Evolutionary conservation across 164 flowering plant species (phyloP), one percentile per base, ranked within the genome.

Genomic region (grape (Vitis vinifera)): DNA sequence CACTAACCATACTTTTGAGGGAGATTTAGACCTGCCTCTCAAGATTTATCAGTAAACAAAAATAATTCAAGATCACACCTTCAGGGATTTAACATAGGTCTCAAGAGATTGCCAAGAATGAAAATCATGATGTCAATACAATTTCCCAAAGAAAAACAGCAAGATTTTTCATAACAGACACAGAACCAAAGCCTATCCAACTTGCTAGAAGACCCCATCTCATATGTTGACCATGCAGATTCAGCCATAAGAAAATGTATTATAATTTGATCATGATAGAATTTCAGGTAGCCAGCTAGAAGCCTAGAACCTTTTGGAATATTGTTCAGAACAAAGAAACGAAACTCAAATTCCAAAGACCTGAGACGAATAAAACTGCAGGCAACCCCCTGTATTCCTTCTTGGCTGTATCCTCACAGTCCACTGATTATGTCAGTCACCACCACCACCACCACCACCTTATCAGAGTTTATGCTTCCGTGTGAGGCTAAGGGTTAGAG

Each of bases 311-410:
- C 44, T 3, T 37, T 37, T 37, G 44, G 44, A 37, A 37, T 37
- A 37, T 37, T 37, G 44, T 68, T 68, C 72, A 71, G 68, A 56
- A 55, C 49, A 71, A 62, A 67, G 51, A 10, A 63, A 66, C 69
- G 63, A 68, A 71, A 65, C 71, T 56, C 66, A 69, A 76, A 68
- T 71, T 76, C 79, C 79, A 71, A 71, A 13, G 68, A 68, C 68
- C 69, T 76, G 66, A 67, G 64, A 19, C 59, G 59, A 50, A 23
- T 62, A 51, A 53, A n/a, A 37, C 44, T 23, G 44, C 44, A 37
- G 44, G 44, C 44, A 3, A 37, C 44, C 44, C 44, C 44, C 57
- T 31, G 53, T 30, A 9, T 7, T 11, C 51, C 17, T 57, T 51
- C 53, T 70, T 75, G 77, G 73, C 77, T 14, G 16, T 31, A 37